phyloP scores from a whole-genome alignment of 1,284 basidiomycete genomes.

The Rhodotorula sp. region DNA sequence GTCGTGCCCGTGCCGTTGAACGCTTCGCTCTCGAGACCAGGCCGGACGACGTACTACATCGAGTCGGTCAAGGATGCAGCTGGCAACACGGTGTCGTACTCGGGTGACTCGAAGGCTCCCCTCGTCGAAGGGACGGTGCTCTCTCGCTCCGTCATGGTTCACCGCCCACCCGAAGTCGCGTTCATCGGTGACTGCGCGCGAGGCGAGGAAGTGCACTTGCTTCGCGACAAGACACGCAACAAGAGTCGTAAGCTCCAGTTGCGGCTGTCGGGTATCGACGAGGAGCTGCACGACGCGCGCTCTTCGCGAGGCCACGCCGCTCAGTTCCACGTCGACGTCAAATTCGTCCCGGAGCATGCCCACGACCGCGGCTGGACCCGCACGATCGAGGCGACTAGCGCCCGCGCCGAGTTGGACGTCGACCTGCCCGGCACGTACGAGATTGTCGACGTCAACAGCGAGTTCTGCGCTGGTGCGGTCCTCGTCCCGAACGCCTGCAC shows the following conservation, averaged over 20 bases:
- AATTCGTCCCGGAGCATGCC: slow-evolving; percentile 53
- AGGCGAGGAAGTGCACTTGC: slow-evolving; percentile 68
- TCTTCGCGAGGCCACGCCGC: slow-evolving; percentile 54
- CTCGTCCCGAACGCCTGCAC: slow-evolving; percentile 65
- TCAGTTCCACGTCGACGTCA: slow-evolving; percentile 58
- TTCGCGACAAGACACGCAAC: slow-evolving; percentile 53
- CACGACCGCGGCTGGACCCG: slow-evolving; percentile 64
- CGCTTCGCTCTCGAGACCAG: slow-evolving; percentile 61
- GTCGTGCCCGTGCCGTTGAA: slow-evolving; percentile 65
- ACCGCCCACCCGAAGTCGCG: slow-evolving; percentile 69
- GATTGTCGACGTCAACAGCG: slow-evolving; percentile 68
- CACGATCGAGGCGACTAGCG: slow-evolving; percentile 57
- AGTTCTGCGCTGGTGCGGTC: slow-evolving; percentile 73
- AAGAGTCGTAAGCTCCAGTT: slow-evolving; percentile 61
- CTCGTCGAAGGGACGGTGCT: slow-evolving; percentile 17
- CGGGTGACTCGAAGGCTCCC: not conserved
- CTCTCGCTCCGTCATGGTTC: slow-evolving; percentile 65
- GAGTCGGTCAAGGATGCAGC: slow-evolving; percentile 71
- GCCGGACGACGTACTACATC: slow-evolving; percentile 65
- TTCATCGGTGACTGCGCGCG: slow-evolving; percentile 66
- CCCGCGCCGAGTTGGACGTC: slow-evolving; percentile 57
- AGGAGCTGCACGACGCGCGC: slow-evolving; percentile 45
- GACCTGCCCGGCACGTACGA: slow-evolving; percentile 77
- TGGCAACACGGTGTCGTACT: slow-evolving; percentile 60
- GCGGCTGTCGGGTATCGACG: slow-evolving; percentile 49